Evolutionary conservation across 2,329 filamentous ascomycete species (phyloP).

Genomic region (Botrytis aclada): DNA sequence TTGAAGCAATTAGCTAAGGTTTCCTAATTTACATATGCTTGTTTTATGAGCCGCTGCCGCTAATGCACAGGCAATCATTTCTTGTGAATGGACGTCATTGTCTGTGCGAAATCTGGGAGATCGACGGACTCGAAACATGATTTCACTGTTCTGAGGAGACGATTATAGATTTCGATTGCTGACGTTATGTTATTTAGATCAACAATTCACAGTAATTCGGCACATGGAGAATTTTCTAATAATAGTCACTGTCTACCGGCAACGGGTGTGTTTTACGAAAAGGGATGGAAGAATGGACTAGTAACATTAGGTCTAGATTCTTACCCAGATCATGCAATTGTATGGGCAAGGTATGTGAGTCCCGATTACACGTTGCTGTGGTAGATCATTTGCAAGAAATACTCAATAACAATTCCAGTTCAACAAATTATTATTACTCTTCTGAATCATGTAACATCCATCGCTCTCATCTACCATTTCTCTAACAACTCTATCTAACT

Average conservation of each 20-base stretch:
- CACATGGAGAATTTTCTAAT: neutral
- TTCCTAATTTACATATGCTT: neutral
- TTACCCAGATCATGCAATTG: neutral
- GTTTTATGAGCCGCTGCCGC: neutral
- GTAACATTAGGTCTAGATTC: neutral
- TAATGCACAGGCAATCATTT: neutral
- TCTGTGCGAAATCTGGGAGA: neutral
- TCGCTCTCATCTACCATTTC: neutral
- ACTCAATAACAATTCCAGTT: neutral
- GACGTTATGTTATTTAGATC: neutral
- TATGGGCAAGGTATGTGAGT: neutral
- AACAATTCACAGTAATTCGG: neutral
- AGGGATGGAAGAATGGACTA: neutral
- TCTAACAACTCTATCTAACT: neutral
- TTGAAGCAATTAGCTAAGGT: neutral
- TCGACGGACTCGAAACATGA: neutral
- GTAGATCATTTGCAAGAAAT: neutral
- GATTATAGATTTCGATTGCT: neutral
- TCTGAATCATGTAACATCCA: neutral
- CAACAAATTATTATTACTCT: neutral
- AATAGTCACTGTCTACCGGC: neutral
- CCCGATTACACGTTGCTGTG: too few relatives aligned
- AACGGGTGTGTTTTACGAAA: neutral
- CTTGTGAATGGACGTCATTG: neutral
- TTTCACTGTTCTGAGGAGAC: neutral